Evolutionary conservation across 2,329 filamentous ascomycete genomes (phyloP).

Genomic region (Aspergillus phoenicis): DNA sequence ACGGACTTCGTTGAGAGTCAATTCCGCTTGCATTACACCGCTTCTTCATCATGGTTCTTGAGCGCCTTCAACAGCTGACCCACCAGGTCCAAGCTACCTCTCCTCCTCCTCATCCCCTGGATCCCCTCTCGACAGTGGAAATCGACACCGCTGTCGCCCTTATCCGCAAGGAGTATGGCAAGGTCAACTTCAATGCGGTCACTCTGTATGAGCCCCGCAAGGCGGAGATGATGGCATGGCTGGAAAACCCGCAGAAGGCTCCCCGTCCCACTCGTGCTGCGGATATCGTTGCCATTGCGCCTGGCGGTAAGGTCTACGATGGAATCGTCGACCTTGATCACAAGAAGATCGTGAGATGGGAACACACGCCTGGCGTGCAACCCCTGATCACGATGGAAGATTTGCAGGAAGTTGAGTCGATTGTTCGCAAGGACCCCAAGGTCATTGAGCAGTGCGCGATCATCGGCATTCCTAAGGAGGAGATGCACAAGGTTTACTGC

Average conservation of each 20-base stretch:
- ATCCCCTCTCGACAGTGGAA: slow-evolving; percentile 72
- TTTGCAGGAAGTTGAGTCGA: slow-evolving; percentile 74
- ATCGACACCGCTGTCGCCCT: slow-evolving; percentile 71
- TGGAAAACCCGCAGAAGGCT: slow-evolving; percentile 63
- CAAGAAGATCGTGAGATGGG: slow-evolving; percentile 71
- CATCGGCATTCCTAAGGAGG: slow-evolving; percentile 74
- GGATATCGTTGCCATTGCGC: slow-evolving; percentile 79
- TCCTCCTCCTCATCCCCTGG: slow-evolving; percentile 69
- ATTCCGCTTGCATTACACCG: not conserved
- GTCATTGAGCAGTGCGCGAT: slow-evolving; percentile 90
- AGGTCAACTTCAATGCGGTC: slow-evolving; percentile 83
- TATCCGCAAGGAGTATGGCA: slow-evolving; percentile 68
- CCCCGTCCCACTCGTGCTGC: slow-evolving; percentile 71
- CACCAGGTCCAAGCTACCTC: slow-evolving; percentile 61
- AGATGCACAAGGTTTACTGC: slow-evolving; percentile 96
- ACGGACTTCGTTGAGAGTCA: not conserved
- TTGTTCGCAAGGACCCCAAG: slow-evolving; percentile 75
- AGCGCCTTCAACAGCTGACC: slow-evolving; percentile 65
- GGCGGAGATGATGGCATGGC: slow-evolving; percentile 78
- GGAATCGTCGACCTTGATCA: slow-evolving; percentile 74
- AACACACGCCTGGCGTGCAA: slow-evolving; percentile 73
- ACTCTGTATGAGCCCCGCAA: slow-evolving; percentile 84
- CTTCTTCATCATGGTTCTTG: slow-evolving; percentile 57
- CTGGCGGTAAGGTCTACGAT: slow-evolving; percentile 78
- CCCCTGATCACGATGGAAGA: slow-evolving; percentile 94